Conservation (phyloP, 306 rosid species). For the Vigna trinervia region DNA sequence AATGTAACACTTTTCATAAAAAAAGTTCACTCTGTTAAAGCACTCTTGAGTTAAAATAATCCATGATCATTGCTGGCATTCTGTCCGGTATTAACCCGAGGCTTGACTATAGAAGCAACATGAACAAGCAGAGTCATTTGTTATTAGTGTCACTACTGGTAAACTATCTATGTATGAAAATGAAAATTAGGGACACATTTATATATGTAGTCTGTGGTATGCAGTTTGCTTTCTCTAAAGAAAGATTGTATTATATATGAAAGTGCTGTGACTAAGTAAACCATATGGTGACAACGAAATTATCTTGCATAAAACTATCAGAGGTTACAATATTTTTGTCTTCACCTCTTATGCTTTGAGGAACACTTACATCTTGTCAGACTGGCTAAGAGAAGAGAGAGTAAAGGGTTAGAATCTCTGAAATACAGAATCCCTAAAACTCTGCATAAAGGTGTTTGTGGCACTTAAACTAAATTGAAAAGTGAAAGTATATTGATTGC, state of each 20-base stretch:
- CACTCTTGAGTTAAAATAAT: conserved; percentile 20
- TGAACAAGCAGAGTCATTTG: background rate
- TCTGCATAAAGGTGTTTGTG: conserved; percentile 3
- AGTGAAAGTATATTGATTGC: conserved; percentile 2
- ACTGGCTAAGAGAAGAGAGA: background rate
- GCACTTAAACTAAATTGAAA: conserved; percentile 4
- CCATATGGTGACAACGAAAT: conserved; percentile 3
- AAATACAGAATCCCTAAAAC: background rate
- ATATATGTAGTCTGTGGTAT: background rate
- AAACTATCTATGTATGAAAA: background rate
- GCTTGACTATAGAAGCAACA: background rate
- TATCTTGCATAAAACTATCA: background rate
- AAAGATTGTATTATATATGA: background rate
- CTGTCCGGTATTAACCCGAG: conserved; percentile 24
- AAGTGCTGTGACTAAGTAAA: conserved; percentile 10
- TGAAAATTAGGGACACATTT: background rate
- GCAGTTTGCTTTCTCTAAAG: background rate
- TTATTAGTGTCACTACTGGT: background rate
- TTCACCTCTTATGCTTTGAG: background rate
- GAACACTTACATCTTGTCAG: conserved; percentile 5
- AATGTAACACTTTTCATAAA: conserved; percentile 28
- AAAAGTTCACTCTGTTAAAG: conserved; percentile 9
- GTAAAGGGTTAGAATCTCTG: background rate
- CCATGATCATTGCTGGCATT: background rate
- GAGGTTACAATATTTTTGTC: conserved; percentile 1